phyloP scores from a whole-genome alignment of 257 asterid species.

The Paulownia fortunei region DNA sequence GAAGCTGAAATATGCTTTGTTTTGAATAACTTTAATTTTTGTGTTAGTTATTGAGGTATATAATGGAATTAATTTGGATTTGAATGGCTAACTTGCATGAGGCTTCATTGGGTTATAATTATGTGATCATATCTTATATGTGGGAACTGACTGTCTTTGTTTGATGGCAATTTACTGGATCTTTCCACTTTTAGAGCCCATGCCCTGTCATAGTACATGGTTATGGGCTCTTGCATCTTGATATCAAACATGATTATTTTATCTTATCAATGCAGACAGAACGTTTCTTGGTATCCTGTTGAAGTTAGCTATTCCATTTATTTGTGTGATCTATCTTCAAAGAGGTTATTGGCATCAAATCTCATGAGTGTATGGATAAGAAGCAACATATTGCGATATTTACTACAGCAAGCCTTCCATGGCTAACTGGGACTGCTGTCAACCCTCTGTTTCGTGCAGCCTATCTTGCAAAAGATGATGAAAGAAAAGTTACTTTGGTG shows the following conservation, averaged over 20 bases:
- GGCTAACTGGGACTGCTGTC: constrained; percentile 97
- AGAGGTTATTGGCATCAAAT: constrained; percentile 29
- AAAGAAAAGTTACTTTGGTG: constrained; percentile 75
- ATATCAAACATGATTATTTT: constrained; percentile 23
- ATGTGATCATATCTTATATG: constrained; percentile 1
- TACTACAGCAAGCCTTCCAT: constrained; percentile 99
- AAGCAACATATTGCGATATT: constrained; percentile 75
- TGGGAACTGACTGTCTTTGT: constrained; percentile 9
- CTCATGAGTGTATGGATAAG: constrained; percentile 53
- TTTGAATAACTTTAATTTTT: background rate
- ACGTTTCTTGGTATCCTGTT: constrained; percentile 7
- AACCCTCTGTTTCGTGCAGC: constrained; percentile 98
- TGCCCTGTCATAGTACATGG: constrained; percentile 15
- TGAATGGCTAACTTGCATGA: constrained; percentile 17
- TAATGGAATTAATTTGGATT: background rate
- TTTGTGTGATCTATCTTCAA: constrained; percentile 12
- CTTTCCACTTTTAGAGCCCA: background rate
- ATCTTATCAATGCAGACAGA: constrained; percentile 36
- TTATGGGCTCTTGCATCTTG: constrained; percentile 16
- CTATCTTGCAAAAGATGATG: constrained; percentile 75
- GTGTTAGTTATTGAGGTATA: background rate
- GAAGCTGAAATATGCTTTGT: background rate
- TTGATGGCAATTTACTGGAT: constrained; percentile 9
- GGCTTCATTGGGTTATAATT: constrained; percentile 4
- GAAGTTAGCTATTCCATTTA: constrained; percentile 29